Evolutionary conservation across 768 basidiomycete genomes (phyloP), one percentile per base, ranked within the genome.

Genomic region (Symmetrospora coprosmae): DNA sequence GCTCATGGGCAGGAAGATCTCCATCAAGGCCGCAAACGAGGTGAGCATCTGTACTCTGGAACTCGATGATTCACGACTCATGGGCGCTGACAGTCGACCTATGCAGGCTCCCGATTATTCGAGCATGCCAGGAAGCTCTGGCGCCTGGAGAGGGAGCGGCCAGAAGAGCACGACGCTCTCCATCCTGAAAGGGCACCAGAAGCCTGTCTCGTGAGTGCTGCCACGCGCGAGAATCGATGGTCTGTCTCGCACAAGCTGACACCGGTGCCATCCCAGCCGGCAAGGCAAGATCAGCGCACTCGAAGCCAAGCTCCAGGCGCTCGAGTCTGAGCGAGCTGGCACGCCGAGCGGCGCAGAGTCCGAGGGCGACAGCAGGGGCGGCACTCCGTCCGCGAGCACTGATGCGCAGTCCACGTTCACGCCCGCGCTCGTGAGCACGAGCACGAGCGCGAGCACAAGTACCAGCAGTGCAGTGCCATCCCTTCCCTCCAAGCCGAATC

Each of bases 21-120:
- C 84, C 17, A 88, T 97, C n/a, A 92, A 90, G 0, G 82, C 81
- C 70, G 92, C 92, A 1, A 84, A 90, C 60, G 87, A 92, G 71
- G 90, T 76, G 53, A 59, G 69, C 46, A 8, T 2, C 13, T 27
- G 45, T n/a, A 48, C 30, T 28, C 40, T 46, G 3, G 28, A 14
- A 38, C 46, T 28, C 39, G 34, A 59, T 47, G 38, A 25, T 28
- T 1, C 41, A 37, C 13, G 28, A 35, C 23, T 55, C n/a, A 43
- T 58, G 51, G 71, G 73, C 38, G 13, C 40, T 66, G 78, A 25
- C 77, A 74, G 66, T 72, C 72, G 31, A 74, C 78, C 72, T 75
- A 74, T 55, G 64, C 35, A 38, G 46, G 48, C 50, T 39, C 35
- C 37, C n/a, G n/a, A 23, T 2, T 27, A 38, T 47, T 13, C 38